Evolutionary conservation across 1,284 basidiomycete species (phyloP).

Genomic region (Tylopilus orsonianus): DNA sequence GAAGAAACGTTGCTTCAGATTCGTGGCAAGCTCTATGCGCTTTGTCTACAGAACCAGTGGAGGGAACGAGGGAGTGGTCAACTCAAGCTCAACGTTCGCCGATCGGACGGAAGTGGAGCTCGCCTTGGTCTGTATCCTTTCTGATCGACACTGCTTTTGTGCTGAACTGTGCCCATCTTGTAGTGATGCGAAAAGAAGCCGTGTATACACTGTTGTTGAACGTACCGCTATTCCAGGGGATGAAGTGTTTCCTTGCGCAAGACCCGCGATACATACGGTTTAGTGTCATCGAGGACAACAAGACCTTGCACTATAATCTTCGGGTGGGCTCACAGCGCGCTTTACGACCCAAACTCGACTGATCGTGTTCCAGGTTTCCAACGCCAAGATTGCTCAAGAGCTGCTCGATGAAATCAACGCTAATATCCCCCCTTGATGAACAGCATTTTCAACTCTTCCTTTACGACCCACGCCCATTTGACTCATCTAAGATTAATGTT

Average conservation of each 20-base stretch:
- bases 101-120: slow-evolving; percentile 66
- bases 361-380: slow-evolving; percentile 45
- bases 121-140: slow-evolving; percentile 60
- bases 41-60: slow-evolving; percentile 70
- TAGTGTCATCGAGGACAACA: slow-evolving; percentile 70
- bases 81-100: slow-evolving; percentile 78
- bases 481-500: slow-evolving; percentile 38
- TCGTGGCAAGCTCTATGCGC: slow-evolving; percentile 81
- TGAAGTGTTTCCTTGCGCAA: slow-evolving; percentile 77
- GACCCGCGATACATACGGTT: slow-evolving; percentile 80
- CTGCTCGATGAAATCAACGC: slow-evolving; percentile 55
- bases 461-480: slow-evolving; percentile 21
- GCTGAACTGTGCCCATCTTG: slow-evolving; percentile 4
- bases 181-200: slow-evolving; percentile 95
- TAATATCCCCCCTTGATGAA: slow-evolving; percentile 46
- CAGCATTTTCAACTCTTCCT: slow-evolving; percentile 5
- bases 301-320: slow-evolving; percentile 71
- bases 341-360: neutral
- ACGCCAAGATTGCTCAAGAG: slow-evolving; percentile 60
- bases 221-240: slow-evolving; percentile 82
- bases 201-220: slow-evolving; percentile 86
- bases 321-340: slow-evolving; percentile 49
- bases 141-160: neutral
- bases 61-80: slow-evolving; percentile 87
- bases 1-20: slow-evolving; percentile 84